These are phyloP conservation scores for Globisporangium radiosum DNA, from an alignment of 352 stramenopile species.

Conservation along the genomic window DNA sequence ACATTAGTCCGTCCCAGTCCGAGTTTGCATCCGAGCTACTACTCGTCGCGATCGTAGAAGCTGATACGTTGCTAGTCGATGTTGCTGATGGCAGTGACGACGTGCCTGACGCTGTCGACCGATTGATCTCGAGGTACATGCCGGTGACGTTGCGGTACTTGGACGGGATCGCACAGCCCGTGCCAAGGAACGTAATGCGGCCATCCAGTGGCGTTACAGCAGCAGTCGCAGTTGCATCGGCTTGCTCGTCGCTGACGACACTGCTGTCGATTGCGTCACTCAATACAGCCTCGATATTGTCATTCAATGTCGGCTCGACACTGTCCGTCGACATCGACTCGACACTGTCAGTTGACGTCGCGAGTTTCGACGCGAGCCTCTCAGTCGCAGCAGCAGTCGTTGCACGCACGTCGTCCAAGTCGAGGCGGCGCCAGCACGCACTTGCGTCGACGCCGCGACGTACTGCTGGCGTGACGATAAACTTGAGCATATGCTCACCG, in stretches of 20 bases:
- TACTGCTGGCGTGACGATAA: constrained; percentile 40
- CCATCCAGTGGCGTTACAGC: constrained; percentile 9
- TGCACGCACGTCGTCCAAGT: constrained; percentile 39
- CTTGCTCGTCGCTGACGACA: too few species aligned
- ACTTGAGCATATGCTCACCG: constrained; percentile 72
- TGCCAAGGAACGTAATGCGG: constrained; percentile 93
- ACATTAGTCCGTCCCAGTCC: constrained; percentile 69
- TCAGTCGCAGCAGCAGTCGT: constrained; percentile 21
- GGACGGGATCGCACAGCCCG: constrained; percentile 94
- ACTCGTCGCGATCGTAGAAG: neutral
- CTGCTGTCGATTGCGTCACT: too few species aligned
- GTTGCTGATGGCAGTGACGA: too few species aligned
- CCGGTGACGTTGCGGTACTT: constrained; percentile 98
- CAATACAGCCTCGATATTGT: too few species aligned
- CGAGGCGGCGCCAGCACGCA: constrained; percentile 38
- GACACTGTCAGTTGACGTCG: neutral
- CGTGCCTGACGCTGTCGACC: neutral
- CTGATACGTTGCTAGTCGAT: too few species aligned
- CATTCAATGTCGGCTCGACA: too few species aligned
- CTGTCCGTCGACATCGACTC: too few species aligned
- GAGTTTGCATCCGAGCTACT: neutral
- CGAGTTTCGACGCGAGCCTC: neutral
- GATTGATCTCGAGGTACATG: constrained; percentile 85
- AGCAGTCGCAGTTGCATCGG: neutral
- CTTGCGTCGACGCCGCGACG: constrained; percentile 60